Evolutionary conservation across 257 asterid species (phyloP).

Genomic region (Przewalskia tangutica): DNA sequence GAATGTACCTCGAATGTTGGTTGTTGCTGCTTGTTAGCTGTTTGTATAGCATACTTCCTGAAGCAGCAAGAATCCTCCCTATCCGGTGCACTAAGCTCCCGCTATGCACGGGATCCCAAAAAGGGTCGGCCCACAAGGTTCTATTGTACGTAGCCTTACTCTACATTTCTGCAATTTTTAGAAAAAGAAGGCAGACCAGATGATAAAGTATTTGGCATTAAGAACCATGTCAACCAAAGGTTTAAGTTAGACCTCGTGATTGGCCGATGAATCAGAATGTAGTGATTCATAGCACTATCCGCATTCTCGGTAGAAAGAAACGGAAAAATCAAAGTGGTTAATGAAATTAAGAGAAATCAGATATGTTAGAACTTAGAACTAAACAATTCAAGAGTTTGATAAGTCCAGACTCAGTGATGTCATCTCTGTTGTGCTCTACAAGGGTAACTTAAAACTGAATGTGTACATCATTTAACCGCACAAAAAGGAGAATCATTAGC

Average conservation of each 20-base stretch:
- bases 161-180: not conserved
- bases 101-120: no score
- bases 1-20: conserved; percentile 26
- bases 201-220: not conserved
- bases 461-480: no score
- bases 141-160: no score
- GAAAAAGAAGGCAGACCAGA: conserved; percentile 2
- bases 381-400: not conserved
- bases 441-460: conserved; percentile 12
- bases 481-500: no score
- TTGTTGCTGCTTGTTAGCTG: conserved; percentile 35
- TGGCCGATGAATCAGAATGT: conserved; percentile 32
- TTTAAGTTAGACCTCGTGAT: conserved; percentile 46
- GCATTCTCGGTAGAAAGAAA: conserved; percentile 28
- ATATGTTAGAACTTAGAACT: not conserved
- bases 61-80: not conserved
- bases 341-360: not conserved
- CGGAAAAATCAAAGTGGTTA: not conserved
- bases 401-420: conserved; percentile 39
- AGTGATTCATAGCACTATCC: conserved; percentile 12
- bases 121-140: no score
- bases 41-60: conserved; percentile 50
- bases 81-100: not conserved
- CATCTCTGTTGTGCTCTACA: conserved; percentile 51
- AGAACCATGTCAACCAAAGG: not conserved